Evolutionary conservation across 139 green algal genomes (phyloP).

Genomic region (Gonium pectorale): DNA sequence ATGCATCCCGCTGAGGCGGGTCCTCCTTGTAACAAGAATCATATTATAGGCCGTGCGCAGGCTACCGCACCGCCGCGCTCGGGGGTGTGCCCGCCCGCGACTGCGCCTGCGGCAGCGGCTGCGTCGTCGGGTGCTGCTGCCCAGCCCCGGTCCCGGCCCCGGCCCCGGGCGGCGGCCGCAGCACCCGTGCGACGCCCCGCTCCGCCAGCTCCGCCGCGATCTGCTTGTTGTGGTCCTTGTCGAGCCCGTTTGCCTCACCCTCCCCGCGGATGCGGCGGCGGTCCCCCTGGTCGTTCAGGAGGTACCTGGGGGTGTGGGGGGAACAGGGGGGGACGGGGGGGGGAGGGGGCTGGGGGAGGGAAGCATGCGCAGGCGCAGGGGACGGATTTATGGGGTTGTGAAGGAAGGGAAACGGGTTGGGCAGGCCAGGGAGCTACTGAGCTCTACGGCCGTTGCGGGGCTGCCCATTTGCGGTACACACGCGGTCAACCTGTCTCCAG

Average conservation of each 20-base stretch:
- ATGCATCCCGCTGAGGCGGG: no score
- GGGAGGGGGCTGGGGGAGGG: neutral
- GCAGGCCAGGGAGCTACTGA: neutral
- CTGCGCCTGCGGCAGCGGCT: no score
- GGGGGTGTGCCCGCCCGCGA: no score
- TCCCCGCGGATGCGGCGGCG: conserved; percentile 19
- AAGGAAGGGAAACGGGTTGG: no score
- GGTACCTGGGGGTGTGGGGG: neutral
- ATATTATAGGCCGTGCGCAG: no score
- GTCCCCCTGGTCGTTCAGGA: neutral
- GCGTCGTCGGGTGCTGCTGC: no score
- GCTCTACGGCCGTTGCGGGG: no score
- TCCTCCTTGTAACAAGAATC: no score
- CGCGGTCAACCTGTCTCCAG: no score
- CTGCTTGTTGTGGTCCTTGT: conserved; percentile 39
- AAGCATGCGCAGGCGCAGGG: neutral
- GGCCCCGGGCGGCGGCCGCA: neutral
- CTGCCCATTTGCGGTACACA: no score
- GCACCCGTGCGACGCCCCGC: neutral
- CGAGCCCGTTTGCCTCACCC: neutral
- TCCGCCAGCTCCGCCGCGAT: conserved; percentile 12
- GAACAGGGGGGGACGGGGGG: neutral
- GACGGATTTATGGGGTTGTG: neutral
- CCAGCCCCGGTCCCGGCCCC: no score
- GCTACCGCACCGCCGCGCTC: no score